Conservation (phyloP, 1,284 basidiomycete genomes). For the Farysia itapuensis region DNA sequence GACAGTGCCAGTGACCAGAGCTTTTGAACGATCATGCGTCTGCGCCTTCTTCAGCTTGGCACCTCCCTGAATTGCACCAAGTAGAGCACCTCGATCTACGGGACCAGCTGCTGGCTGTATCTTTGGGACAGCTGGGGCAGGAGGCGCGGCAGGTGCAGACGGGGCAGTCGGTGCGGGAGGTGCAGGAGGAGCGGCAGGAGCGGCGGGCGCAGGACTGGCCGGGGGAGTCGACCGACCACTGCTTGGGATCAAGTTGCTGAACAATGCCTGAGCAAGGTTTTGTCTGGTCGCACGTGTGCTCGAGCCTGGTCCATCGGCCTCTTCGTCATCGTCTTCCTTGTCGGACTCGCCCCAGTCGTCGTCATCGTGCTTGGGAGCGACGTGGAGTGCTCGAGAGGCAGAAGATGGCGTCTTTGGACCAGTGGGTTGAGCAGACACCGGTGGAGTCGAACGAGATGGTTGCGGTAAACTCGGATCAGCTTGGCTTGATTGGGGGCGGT, state of each 20-base stretch:
- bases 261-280: slow-evolving; percentile 55
- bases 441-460: slow-evolving; percentile 30
- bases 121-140: slow-evolving; percentile 37
- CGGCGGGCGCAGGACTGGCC: slow-evolving; percentile 26
- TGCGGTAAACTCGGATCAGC: slow-evolving; percentile 26
- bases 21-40: slow-evolving; percentile 80
- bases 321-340: slow-evolving; percentile 54
- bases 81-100: slow-evolving; percentile 70
- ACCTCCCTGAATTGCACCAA: slow-evolving; percentile 82
- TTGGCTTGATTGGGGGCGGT: slow-evolving; percentile 25
- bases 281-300: slow-evolving; percentile 55
- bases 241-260: slow-evolving; percentile 53
- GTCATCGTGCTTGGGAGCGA: slow-evolving; percentile 51
- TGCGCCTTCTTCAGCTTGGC: slow-evolving; percentile 73
- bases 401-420: slow-evolving; percentile 8
- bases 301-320: slow-evolving; percentile 50
- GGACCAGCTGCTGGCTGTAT: slow-evolving; percentile 58
- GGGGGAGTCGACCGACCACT: slow-evolving; percentile 43
- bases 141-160: slow-evolving; percentile 54
- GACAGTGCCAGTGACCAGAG: slow-evolving; percentile 72
- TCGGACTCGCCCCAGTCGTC: slow-evolving; percentile 57
- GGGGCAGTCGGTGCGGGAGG: slow-evolving; percentile 37
- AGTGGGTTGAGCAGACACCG: slow-evolving; percentile 36
- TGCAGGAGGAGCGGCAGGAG: slow-evolving; percentile 57
- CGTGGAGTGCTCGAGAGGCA: slow-evolving; percentile 28